Base-by-base conservation (phyloP, 2,329 filamentous ascomycete species). In the Harringtonia lauricola region DNA sequence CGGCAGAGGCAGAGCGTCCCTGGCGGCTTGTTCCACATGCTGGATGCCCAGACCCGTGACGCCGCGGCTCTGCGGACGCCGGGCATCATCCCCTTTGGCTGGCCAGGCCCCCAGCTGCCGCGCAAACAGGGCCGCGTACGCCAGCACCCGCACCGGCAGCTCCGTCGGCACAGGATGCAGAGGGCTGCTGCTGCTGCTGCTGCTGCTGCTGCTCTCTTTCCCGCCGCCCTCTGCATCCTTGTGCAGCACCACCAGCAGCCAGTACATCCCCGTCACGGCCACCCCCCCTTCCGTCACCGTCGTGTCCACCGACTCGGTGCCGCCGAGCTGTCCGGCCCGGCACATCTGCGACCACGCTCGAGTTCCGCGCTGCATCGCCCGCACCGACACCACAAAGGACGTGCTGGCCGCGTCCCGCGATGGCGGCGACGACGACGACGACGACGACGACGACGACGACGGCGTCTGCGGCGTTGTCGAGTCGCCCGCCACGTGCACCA, bases 341-440 rank as follows among this genome's bases (percentile, higher is more conserved):
- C 46, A 47, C 22, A 50, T 24, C 19, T 19, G 12, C 14, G 18
- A 10, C 49, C 46, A 51, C 21, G 33, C 15, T 17, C 15, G 22
- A 2, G 44, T 45, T 22, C 19, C 7, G 8, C 17, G 10, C 7
- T 17, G 43, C 50, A 47, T 45, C 1, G 53, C 55, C 8, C 58
- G 57, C 2, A 55, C 54, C 4, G 57, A 56, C 47, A 64, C 60
- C 9, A 59, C 59, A 46, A 65, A 65, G 3, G 62, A 43, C 1
- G 59, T 65, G 13, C 52, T 46, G 21, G 55, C 47, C 22, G 57
- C 56, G 39, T 64, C 51, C 8, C 54, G 49, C 6, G 10, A 26
- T 26, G 6, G 7, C 10, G 24, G 24, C 24, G 24, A 26, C 10
- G 6, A 6, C 10, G 24, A 10, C 24, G 24, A 26, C 7, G 24